Evolutionary conservation across 495 filamentous ascomycete species (phyloP), one percentile per base, ranked within the genome.

Genomic region (Aspergillus steynii): DNA sequence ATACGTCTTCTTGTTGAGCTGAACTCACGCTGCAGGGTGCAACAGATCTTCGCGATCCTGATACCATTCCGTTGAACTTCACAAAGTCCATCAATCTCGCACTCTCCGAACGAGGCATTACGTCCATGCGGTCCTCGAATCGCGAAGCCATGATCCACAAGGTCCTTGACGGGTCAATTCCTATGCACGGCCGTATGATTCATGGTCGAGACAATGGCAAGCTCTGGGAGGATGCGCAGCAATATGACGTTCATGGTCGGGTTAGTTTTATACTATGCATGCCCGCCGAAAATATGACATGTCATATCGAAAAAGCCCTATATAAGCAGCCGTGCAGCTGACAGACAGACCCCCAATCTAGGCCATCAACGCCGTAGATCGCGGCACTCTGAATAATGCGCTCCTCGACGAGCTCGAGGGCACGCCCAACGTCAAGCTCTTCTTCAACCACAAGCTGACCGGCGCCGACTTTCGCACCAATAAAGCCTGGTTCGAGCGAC

Each of bases 171-270:
- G 84, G 89, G 51, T 90, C 94, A 0, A 91, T 97, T 57, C 96
- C 96, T 5, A 96, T 99, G 91, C 77, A 88, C 61, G 94, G 93
- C 9, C 91, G 95, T n/a, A 98, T 98, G 95, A 95, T 99, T 55
- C 95, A 99, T 69, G 88, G 90, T 27, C 80, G 81, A 61, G 79
- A 79, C n/a, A 68, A 82, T 32, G 90, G 89, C 27, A 72, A 86
- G 20, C 73, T 95, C 9, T 90, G 86, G 69, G 87, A 95, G 63
- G 86, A 90, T 59, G 75, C 90, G 25, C 95, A 99, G 72, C 82
- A 85, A 29, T 99, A 99, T 74, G 95, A 97, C 74, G 84, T 90
- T 4, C 90, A 96, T 64, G 94, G 93, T 61, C 85, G 90, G 69
- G 92, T 96, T 82, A 68, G 81, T 67, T 37, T 53, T 29, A 54